Percentiles rank a stretch among this genome's conserved stretches.
These are phyloP conservation scores for Lignosus rhinocerotis DNA, from an alignment of 1,284 basidiomycete species.

Conservation along the genomic window DNA sequence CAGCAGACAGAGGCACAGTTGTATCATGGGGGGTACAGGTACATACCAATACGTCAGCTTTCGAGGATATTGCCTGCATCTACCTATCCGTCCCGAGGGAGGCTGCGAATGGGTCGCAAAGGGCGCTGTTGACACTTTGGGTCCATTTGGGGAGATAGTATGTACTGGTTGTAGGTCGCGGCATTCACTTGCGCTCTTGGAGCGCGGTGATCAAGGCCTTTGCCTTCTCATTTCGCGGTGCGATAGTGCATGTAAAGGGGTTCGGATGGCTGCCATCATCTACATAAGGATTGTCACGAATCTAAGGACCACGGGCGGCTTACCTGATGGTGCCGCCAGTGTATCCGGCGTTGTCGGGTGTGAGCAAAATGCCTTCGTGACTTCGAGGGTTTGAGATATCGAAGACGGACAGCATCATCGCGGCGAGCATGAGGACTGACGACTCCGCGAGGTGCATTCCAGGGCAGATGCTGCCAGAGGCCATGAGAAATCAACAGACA, in stretches of 20 bases:
- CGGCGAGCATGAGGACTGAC: conserved; percentile 32
- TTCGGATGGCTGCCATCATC: conserved; percentile 26
- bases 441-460: conserved; percentile 33
- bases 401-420: conserved; percentile 33
- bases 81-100: not conserved
- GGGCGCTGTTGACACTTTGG: not conserved
- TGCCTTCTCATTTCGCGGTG: conserved; percentile 27
- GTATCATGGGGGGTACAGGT: not conserved
- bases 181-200: conserved; percentile 2
- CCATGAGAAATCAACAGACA: not conserved
- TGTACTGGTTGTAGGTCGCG: too few relatives aligned
- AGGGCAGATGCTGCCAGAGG: conserved; percentile 22
- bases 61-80: not conserved
- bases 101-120: too few relatives aligned
- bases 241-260: conserved; percentile 34
- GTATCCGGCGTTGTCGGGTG: conserved; percentile 23
- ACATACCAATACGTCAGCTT: not conserved
- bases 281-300: not conserved
- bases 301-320: not conserved
- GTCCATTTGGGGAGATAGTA: not conserved
- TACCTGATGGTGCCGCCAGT: conserved; percentile 28
- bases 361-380: conserved; percentile 21
- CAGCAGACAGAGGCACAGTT: too few relatives aligned
- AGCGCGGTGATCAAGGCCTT: conserved; percentile 15
- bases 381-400: conserved; percentile 30